Base-by-base conservation (phyloP, 208 protist genomes). In the Acanthamoeba castellanii region DNA sequence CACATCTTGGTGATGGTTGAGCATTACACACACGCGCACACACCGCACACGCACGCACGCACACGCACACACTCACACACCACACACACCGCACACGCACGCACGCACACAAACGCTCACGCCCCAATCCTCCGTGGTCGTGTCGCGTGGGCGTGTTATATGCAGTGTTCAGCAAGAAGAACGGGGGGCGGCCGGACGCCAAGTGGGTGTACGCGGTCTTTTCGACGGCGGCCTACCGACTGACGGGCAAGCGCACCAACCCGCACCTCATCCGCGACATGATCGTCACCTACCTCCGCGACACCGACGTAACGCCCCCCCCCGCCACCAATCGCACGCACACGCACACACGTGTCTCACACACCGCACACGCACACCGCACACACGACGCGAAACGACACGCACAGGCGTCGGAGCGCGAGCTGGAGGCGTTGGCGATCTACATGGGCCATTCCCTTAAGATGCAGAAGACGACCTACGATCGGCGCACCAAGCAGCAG, bases 101-200 rank as follows among this genome's bases (percentile, higher is more conserved):
- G n/a, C n/a, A n/a, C n/a, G n/a, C n/a, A n/a, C n/a, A n/a, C n/a
- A n/a, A n/a, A n/a, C n/a, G n/a, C n/a, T n/a, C n/a, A n/a, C n/a
- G n/a, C n/a, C n/a, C n/a, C n/a, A n/a, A n/a, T n/a, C n/a, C n/a
- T n/a, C n/a, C n/a, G n/a, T n/a, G n/a, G n/a, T n/a, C n/a, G n/a
- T n/a, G n/a, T n/a, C n/a, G n/a, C n/a, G n/a, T n/a, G n/a, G 6
- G 18, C 27, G 13, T 85, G 22, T 25, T 25, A 45, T 25, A 32
- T n/a, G 27, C 88, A 93, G 88, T 93, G 64, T 76, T 93, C 45
- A 93, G 25, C 25, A 47, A 78, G 64, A 93, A 93, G 61, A 93
- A 72, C 37, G 88, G 88, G 5, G 50, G 37, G 20, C 88, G 11
- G 68, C 61, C 64, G 8, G 25, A 6, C 5, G 88, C 88, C 27